Evolutionary conservation across 2,329 filamentous ascomycete genomes (phyloP), one percentile per base, ranked within the genome.

Genomic region (Didymella segeticola): DNA sequence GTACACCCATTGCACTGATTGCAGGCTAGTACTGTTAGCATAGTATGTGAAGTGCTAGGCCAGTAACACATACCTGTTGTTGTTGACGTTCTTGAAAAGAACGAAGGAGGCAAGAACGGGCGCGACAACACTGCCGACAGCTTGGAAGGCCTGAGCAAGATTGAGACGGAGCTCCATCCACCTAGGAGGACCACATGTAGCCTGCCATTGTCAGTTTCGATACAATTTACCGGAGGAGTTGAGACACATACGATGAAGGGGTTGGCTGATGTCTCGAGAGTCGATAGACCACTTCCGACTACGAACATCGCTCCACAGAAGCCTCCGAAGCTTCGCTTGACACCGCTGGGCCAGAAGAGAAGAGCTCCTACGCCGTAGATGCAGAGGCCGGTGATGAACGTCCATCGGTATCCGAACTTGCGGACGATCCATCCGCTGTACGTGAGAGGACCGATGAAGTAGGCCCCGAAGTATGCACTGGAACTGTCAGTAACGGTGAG

Each of bases 371-470:
- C 82, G 12, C 81, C 83, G 64, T 86, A 87, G 19, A 86, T 80
- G 58, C 77, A 78, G 1, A 87, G 75, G 1, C 84, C 84, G 2
- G 82, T 77, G 27, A 83, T 84, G 63, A 83, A 86, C 14, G 82
- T 83, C 9, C 80, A 76, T 58, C 84, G 85, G 77, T 86, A 87
- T 0, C 84, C 83, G 77, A 81, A 85, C 38, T 78, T 76, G 48
- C 82, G 80, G 37, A 87, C 72, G 1, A 85, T 77, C 12, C 79
- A 72, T 3, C 79, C 76, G 2, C 89, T 89, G 9, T 90, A 83
- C 1, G 88, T 79, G 5, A 90, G 72, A 0, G 89, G 86, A 0
- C 87, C 88, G 29, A 89, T 78, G 52, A 90, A 80, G 68, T 91
- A 91, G 1, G 83, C 87, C 10, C 83, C 84, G 68, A 88, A 92